phyloP scores from a whole-genome alignment of 2,329 filamentous ascomycete genomes.

The Fusarium nanum region DNA sequence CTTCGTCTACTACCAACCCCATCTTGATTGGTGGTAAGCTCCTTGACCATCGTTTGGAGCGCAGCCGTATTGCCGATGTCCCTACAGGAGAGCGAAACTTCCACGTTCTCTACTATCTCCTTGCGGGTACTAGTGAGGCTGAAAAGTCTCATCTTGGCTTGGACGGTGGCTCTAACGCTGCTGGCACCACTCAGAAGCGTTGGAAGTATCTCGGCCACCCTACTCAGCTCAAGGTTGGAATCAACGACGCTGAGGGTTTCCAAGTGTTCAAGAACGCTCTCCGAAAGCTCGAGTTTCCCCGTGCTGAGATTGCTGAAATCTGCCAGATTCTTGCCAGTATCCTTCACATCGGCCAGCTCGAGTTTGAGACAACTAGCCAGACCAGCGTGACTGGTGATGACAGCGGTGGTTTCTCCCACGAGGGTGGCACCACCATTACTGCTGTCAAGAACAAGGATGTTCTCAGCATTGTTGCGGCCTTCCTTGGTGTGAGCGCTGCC shows the following conservation, averaged over 20 bases:
- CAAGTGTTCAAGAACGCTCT: constrained; percentile 97
- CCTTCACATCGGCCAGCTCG: constrained; percentile 96
- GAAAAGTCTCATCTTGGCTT: constrained; percentile 87
- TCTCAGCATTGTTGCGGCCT: constrained; percentile 87
- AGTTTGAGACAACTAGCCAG: constrained; percentile 85
- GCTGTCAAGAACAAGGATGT: constrained; percentile 94
- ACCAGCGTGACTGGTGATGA: constrained; percentile 87
- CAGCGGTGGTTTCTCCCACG: constrained; percentile 95
- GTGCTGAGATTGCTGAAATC: constrained; percentile 94
- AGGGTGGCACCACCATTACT: constrained; percentile 87
- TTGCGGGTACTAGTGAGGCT: constrained; percentile 89
- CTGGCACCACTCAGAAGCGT: constrained; percentile 74
- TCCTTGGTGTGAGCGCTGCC: constrained; percentile 83
- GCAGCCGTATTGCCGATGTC: constrained; percentile 89
- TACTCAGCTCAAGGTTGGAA: constrained; percentile 94
- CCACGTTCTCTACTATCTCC: constrained; percentile 93
- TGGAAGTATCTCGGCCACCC: constrained; percentile 98
- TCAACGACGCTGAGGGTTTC: constrained; percentile 96
- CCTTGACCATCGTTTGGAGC: constrained; percentile 90
- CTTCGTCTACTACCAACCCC: constrained; percentile 83
- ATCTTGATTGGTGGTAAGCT: constrained; percentile 94
- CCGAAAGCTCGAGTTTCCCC: constrained; percentile 91
- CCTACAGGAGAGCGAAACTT: constrained; percentile 97
- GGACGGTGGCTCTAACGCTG: constrained; percentile 59
- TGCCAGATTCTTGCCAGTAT: constrained; percentile 95